Base-by-base conservation (phyloP, 345 rosid species). In the Raphanus sativus region DNA sequence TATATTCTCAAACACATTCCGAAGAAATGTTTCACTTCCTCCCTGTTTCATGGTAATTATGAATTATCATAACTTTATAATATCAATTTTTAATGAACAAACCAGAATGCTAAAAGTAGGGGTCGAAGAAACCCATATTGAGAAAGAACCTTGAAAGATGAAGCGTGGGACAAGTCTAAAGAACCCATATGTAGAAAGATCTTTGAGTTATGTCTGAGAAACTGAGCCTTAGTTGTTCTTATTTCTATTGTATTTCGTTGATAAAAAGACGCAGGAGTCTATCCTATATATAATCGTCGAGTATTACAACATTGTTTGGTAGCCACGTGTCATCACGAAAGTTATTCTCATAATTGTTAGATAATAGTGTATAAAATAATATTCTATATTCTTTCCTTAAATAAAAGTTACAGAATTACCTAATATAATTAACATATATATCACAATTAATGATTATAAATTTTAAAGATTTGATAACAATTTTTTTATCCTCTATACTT, bases 21-120 rank as follows among this genome's bases (percentile, higher is more conserved):
- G 84, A 73, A 89, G 80, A 83, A 89, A 91, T 52, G 84, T 83
- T 68, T 88, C 90, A 32, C 77, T 83, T 58, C 87, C 88, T 40
- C 85, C 86, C 78, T 52, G 48, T 52, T 10, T 50, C 34, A 68
- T 28, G 62, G 32, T 25, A 24, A 24, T 58, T 58, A 58, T 56
- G 61, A 55, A 17, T 55, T 17, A 55, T 17, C 29, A 58, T 24
- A 10, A 4, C 62, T 58, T 24, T 28, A 3, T 26, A 58, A 25
- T 24, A 58, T 24, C 25, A 40, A 0, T 3, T 8, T 21, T 11
- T 12, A 28, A 7, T 30, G 12, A n/a, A 42, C 10, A 52, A 21
- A 32, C 15, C 17, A 48, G 16, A 48, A 48, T 13, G 55, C n/a
- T 13, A 48, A 17, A 48, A 48, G 2, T 6, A n/a, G 17, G 17